Conservation (phyloP, 1,284 basidiomycete genomes). For the Boletellus dicymbophilus region DNA sequence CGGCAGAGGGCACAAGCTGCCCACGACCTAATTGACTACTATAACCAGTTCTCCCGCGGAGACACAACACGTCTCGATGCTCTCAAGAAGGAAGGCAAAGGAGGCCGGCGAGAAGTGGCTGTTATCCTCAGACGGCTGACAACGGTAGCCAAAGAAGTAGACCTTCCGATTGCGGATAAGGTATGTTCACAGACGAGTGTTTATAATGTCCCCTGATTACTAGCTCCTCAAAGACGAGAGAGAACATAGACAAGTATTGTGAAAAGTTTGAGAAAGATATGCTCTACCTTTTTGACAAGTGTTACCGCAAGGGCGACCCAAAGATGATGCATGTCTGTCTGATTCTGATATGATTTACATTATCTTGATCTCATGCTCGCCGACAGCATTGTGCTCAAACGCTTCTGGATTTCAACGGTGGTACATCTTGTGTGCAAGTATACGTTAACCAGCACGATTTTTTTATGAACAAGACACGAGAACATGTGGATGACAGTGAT, state of each 20-base stretch:
- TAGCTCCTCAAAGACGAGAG: slow-evolving; percentile 60
- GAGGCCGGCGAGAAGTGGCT: slow-evolving; percentile 88
- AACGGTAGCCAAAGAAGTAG: slow-evolving; percentile 91
- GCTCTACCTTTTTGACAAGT: slow-evolving; percentile 93
- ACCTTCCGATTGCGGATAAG: slow-evolving; percentile 79
- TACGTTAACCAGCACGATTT: slow-evolving; percentile 99
- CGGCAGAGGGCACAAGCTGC: slow-evolving; percentile 93
- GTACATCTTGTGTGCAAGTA: slow-evolving; percentile 94
- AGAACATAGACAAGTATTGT: slow-evolving; percentile 93
- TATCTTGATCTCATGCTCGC: slow-evolving; percentile 12
- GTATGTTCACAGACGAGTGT: slow-evolving; percentile 41
- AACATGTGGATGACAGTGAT: slow-evolving; percentile 57
- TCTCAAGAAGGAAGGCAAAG: slow-evolving; percentile 84
- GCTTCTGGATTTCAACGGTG: slow-evolving; percentile 97
- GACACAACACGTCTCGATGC: slow-evolving; percentile 81
- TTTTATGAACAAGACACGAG: slow-evolving; percentile 89
- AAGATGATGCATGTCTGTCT: slow-evolving; percentile 95
- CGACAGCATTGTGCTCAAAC: slow-evolving; percentile 94
- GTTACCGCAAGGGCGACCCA: slow-evolving; percentile 95
- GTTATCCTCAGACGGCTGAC: slow-evolving; percentile 87
- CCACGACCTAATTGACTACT: slow-evolving; percentile 93
- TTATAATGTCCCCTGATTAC: background rate
- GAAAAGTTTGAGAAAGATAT: slow-evolving; percentile 99
- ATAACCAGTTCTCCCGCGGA: slow-evolving; percentile 89
- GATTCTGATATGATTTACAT: slow-evolving; percentile 18